phyloP scores from a whole-genome alignment of 495 filamentous ascomycete species.

The Penicillium riverlandense region DNA sequence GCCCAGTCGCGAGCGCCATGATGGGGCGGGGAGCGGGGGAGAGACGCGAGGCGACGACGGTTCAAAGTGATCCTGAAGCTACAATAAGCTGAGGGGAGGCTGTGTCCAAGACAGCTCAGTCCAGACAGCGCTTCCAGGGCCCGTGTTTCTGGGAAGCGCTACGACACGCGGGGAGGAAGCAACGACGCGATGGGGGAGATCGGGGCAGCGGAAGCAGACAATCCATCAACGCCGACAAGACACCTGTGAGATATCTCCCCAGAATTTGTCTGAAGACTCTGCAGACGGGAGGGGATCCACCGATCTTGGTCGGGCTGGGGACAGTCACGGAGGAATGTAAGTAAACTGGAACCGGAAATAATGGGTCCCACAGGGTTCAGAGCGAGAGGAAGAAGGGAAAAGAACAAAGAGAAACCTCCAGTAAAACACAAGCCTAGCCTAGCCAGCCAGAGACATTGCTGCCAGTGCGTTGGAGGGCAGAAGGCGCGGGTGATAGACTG shows the following conservation, averaged over 20 bases:
- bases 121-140: slow-evolving; percentile 2
- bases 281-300: neutral
- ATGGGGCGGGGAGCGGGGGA: slow-evolving; percentile 13
- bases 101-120: neutral
- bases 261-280: too few species aligned
- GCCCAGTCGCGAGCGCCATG: slow-evolving; percentile 65
- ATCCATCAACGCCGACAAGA: slow-evolving; percentile 8
- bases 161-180: slow-evolving; percentile 22
- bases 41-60: neutral
- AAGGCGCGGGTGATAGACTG: too few species aligned
- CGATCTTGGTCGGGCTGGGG: slow-evolving; percentile 6
- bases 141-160: slow-evolving; percentile 1
- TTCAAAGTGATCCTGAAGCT: too few species aligned
- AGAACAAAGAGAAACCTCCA: neutral
- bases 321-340: slow-evolving; percentile 18
- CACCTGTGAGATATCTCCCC: neutral
- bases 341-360: slow-evolving; percentile 17
- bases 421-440: too few species aligned
- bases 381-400: neutral
- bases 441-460: too few species aligned
- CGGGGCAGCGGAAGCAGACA: slow-evolving; percentile 6
- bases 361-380: neutral
- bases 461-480: too few species aligned
- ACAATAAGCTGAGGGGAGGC: too few species aligned
- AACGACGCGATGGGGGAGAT: slow-evolving; percentile 15